These are phyloP conservation scores for Daldinia vernicosa DNA, from an alignment of 495 filamentous ascomycete species.

Conservation along the genomic window DNA sequence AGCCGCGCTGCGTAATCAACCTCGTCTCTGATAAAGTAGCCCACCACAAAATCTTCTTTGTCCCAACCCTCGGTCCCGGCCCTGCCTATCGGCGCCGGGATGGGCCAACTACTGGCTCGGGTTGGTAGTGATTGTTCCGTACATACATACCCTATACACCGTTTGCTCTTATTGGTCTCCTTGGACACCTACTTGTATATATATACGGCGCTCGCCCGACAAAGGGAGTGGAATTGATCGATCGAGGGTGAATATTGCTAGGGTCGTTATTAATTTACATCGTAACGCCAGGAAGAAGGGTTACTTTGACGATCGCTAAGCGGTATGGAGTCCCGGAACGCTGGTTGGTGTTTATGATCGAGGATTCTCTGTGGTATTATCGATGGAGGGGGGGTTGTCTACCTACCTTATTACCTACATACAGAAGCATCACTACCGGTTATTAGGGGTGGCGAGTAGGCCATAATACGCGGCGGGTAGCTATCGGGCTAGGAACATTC, in stretches of 20 bases:
- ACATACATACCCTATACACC: background rate
- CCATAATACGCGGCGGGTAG: background rate
- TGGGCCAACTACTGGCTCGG: background rate
- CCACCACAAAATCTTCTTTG: background rate
- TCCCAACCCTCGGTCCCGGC: background rate
- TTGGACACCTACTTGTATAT: background rate
- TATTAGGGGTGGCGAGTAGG: background rate
- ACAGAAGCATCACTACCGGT: background rate
- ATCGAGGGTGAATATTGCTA: too few relatives aligned
- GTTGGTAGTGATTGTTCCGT: background rate
- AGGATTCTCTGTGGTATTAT: background rate
- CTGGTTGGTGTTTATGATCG: background rate
- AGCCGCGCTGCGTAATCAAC: too few relatives aligned
- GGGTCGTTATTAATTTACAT: background rate
- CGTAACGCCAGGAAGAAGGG: background rate
- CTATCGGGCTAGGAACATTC: background rate
- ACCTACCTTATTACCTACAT: too few relatives aligned
- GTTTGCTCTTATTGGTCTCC: background rate
- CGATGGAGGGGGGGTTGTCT: background rate
- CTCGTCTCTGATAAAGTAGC: background rate
- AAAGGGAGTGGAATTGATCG: background rate
- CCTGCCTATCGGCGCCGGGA: background rate
- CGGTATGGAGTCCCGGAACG: background rate
- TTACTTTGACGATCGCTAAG: background rate
- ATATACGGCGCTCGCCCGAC: background rate